Evolutionary conservation across 2,329 filamentous ascomycete species (phyloP).

Genomic region (Colletotrichum phormii): DNA sequence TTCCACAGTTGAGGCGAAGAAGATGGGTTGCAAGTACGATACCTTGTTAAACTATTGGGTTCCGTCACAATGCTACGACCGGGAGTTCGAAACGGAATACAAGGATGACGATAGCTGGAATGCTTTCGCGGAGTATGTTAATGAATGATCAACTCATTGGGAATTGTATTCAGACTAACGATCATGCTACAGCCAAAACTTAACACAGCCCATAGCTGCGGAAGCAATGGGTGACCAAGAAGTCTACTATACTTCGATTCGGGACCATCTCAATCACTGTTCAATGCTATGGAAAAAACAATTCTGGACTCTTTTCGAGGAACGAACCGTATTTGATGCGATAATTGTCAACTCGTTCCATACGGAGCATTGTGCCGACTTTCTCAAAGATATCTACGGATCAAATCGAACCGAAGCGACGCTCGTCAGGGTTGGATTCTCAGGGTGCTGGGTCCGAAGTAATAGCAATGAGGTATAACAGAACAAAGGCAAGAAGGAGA

Average conservation of each 20-base stretch:
- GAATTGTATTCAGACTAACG: not conserved
- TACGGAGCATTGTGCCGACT: constrained; percentile 42
- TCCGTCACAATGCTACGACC: constrained; percentile 39
- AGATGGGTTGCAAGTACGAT: constrained; percentile 40
- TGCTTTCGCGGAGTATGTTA: constrained; percentile 33
- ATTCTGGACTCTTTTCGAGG: constrained; percentile 41
- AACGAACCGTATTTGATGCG: constrained; percentile 37
- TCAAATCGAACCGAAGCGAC: constrained; percentile 25
- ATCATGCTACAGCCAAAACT: constrained; percentile 29
- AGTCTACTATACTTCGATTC: constrained; percentile 40
- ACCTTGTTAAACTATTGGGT: constrained; percentile 43
- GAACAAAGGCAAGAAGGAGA: not conserved
- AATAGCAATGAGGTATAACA: not conserved
- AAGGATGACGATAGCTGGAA: constrained; percentile 41
- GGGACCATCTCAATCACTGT: constrained; percentile 43
- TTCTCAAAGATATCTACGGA: constrained; percentile 22
- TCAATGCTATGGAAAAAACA: constrained; percentile 43
- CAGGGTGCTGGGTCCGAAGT: constrained; percentile 7
- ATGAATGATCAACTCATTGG: no score
- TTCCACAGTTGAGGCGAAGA: constrained; percentile 36
- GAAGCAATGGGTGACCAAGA: constrained; percentile 39
- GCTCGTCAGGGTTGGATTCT: constrained; percentile 17
- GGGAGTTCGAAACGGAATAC: constrained; percentile 42
- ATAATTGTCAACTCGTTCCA: constrained; percentile 40
- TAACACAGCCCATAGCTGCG: constrained; percentile 37